Conservation (phyloP, 2,329 filamentous ascomycete genomes). For the Lachnum nothofagi region DNA sequence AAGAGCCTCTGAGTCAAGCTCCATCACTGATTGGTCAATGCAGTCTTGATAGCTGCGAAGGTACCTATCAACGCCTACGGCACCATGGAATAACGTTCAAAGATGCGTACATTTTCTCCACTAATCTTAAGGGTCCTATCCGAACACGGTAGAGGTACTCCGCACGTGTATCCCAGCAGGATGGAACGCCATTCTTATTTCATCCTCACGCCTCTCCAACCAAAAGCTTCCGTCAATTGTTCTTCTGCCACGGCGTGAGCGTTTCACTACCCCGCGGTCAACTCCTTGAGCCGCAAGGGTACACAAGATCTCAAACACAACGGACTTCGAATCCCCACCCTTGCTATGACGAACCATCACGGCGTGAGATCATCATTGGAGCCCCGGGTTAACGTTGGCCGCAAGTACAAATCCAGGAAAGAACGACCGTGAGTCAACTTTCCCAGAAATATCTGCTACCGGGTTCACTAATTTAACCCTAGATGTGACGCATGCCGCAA, state of each 20-base stretch:
- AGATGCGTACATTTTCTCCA: background rate
- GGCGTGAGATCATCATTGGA: slow-evolving; percentile 1
- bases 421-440: slow-evolving; percentile 22
- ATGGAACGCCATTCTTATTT: background rate
- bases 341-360: background rate
- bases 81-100: too few relatives aligned
- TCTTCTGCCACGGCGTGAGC: background rate
- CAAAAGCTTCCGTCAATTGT: background rate
- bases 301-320: background rate
- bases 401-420: slow-evolving; percentile 29
- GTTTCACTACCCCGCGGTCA: background rate
- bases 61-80: too few relatives aligned
- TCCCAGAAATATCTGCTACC: background rate
- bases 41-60: too few relatives aligned
- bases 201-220: background rate
- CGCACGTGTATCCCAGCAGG: background rate
- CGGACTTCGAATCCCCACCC: background rate
- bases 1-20: too few relatives aligned
- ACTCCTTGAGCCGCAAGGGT: background rate
- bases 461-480: slow-evolving; percentile 3
- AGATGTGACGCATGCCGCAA: slow-evolving; percentile 29
- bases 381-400: slow-evolving; percentile 20
- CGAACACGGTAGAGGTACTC: background rate
- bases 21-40: too few relatives aligned
- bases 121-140: background rate